Evolutionary conservation across 2,329 filamentous ascomycete species (phyloP), one percentile per base, ranked within the genome.

Genomic region (Aspergillus ruber): DNA sequence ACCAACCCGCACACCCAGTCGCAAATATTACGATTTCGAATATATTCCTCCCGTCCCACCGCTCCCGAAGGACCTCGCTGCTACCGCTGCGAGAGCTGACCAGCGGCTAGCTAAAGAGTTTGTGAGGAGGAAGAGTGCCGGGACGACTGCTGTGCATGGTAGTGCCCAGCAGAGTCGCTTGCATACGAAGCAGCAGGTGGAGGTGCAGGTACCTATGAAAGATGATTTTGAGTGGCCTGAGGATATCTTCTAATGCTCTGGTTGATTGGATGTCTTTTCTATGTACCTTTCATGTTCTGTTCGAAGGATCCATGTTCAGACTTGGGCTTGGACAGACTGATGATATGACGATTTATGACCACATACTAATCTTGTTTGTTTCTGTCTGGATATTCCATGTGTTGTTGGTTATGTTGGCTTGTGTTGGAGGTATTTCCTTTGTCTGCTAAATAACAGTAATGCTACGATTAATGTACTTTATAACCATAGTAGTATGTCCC

Each of bases 31-130:
- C 25, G 59, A 29, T 29, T 29, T 29, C 10, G 25, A 64, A 13
- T 62, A 68, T 42, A 64, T 71, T 43, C 69, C 69, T 2, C 69
- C 68, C 12, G 67, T 72, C 2, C 69, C 69, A 13, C 68, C 68
- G 2, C 51, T 72, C 1, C 69, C 69, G 0, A 63, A 66, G 23
- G 62, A 67, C 15, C 53, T 67, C 18, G 56, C 58, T 7, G 51
- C 48, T 6, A 59, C 61, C 25, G 57, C 62, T 13, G 60, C 61
- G 2, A 65, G 62, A 46, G 52, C 60, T 10, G 56, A 57, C 45
- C 46, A 46, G n/a, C 52, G 47, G 2, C 46, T 51, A 13, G 60
- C 52, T 2, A 58, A 48, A 39, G 57, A 60, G 25, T 54, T 56
- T 12, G 55, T 55, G 47, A 58, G 47, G 40, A 46, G 47, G 20